Evolutionary conservation across 371 early-diverging fungal genomes (phyloP), one percentile per base, ranked within the genome.

Genomic region (Lichtheimia ramosa): DNA sequence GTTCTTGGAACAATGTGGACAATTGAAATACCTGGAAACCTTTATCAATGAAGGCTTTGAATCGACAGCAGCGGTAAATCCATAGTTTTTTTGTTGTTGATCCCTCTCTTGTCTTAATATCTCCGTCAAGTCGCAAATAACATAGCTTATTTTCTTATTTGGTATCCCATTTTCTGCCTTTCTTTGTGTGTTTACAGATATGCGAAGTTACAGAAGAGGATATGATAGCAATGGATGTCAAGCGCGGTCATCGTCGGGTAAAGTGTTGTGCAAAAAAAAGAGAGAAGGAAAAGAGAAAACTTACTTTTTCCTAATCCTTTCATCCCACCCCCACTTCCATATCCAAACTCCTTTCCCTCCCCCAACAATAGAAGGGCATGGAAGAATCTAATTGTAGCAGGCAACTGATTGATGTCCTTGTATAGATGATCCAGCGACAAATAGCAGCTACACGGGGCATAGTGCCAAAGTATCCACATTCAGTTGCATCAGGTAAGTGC

Each of bases 171-270:
- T 21, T 51, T 15, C 61, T 51, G 34, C 20, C 25, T 6, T 18
- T 48, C n/a, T 46, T n/a, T 49, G 7, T 57, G 4, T 51, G 10
- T 10, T 34, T 34, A 34, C 34, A 81, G 81, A 40, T 81, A 10
- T 57, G 61, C 14, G 82, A 82, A 41, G 69, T 79, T 14, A 78
- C 82, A 6, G 82, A 82, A 63, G 65, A 66, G 0, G 82, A 82
- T 56, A 58, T 82, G 28, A 62, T 70, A 43, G 79, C 74, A 3
- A 64, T 82, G 63, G 64, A 69, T 15, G 75, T 79, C 16, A 82
- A 82, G 42, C 60, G 82, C 46, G 82, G 82, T 14, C 82, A 82
- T 58, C 64, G 82, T 48, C 69, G 82, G 59, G 73, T 80, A 73
- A 66, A 58, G 46, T 21, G 21, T 46, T 18, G 46, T 18, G 46